Evolutionary conservation across 176 grass and related monocot species (phyloP).

Genomic region (Areca catechu): DNA sequence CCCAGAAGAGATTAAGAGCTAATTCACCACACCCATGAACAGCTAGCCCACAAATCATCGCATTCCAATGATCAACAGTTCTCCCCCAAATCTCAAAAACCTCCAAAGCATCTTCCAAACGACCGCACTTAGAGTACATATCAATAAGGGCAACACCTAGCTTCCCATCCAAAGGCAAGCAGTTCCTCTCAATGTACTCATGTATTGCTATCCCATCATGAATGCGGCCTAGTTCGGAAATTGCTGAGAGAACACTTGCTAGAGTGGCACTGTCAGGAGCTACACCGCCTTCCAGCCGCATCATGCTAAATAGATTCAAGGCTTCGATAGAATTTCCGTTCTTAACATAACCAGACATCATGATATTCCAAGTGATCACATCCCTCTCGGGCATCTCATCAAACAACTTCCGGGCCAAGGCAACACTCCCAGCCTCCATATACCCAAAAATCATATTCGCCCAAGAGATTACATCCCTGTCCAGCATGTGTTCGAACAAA

Average conservation of each 20-base stretch:
- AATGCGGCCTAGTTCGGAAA: conserved; percentile 4
- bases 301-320: conserved; percentile 10
- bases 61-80: conserved; percentile 16
- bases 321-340: conserved; percentile 1
- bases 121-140: conserved; percentile 17
- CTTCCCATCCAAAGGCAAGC: conserved; percentile 6
- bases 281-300: background rate
- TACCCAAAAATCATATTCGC: conserved; percentile 16
- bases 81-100: conserved; percentile 16
- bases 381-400: conserved; percentile 7
- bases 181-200: conserved; percentile 13
- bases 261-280: conserved; percentile 13
- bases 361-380: conserved; percentile 15
- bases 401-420: conserved; percentile 5
- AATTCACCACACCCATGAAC: conserved; percentile 5
- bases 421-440: background rate
- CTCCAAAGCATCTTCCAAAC: conserved; percentile 11
- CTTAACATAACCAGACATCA: conserved; percentile 18
- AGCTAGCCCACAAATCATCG: conserved; percentile 17
- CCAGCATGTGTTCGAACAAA: conserved; percentile 10
- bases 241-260: conserved; percentile 1
- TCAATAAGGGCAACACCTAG: conserved; percentile 20
- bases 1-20: conserved; percentile 9
- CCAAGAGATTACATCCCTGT: conserved; percentile 16
- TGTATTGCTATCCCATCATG: conserved; percentile 11